Base-by-base conservation (phyloP, 192 early-diverging fungal species). In the Pilaira anomala region DNA sequence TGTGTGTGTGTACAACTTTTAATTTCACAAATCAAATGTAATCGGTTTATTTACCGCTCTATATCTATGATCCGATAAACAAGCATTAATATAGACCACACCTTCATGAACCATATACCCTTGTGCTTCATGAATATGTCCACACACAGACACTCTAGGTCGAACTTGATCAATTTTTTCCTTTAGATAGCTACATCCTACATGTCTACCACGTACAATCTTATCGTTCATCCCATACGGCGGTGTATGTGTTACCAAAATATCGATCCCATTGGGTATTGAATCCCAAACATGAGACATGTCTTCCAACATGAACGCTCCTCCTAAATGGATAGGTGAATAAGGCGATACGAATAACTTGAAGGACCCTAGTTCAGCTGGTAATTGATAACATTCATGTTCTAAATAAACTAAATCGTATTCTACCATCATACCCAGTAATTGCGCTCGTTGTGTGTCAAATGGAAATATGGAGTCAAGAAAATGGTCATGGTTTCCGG, bases 121-220 rank as follows among this genome's bases (percentile, higher is more conserved):
- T 45, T 70, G 28, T 6, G 63, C 52, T 29, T 75, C 73, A 28
- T 75, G 73, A 46, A 75, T 75, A 60, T 75, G 73, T 12, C 73
- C 73, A 63, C 65, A 75, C 4, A 75, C 48, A 29, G 40, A 59
- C 12, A 60, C 73, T 29, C 58, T 51, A 1, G 73, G 73, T 19
- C 48, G 40, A 19, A 75, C 58, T 2, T 48, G 14, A n/a, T 62
- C 39, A 18, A 75, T 66, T 13, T 50, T 53, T 3, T 53, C 22
- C 25, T 22, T 19, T 16, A 75, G 48, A 24, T 62, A 18, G 12
- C 57, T 55, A 40, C 73, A 75, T 12, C 73, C 73, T 19, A 55
- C 68, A 54, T 70, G 46, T 3, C 9, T 18, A 2, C 63, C 68
- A 21, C 61, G 16, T 24, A 28, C 18, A 1, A 54, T 66, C 2